Evolutionary conservation across 2,329 filamentous ascomycete genomes (phyloP).

Genomic region (Fusarium redolens): DNA sequence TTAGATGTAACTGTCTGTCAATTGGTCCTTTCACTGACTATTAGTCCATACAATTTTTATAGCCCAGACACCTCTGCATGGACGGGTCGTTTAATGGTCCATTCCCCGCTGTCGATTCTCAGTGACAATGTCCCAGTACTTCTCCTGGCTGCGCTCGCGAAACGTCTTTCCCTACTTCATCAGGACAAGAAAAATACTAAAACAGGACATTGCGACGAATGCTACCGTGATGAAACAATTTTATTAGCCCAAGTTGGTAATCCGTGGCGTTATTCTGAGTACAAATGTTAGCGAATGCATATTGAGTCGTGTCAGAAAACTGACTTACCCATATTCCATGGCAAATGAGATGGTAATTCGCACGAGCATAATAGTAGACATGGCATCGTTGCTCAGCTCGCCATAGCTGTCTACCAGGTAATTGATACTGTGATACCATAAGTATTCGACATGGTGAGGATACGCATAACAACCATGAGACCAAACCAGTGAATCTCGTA

Average conservation of each 20-base stretch:
- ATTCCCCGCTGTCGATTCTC: background rate
- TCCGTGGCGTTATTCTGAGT: background rate
- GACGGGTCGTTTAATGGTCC: background rate
- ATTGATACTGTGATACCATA: slow-evolving; percentile 52
- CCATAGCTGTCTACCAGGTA: slow-evolving; percentile 56
- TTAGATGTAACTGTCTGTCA: too few species aligned
- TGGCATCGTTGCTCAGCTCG: slow-evolving; percentile 53
- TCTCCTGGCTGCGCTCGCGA: background rate
- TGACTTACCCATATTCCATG: background rate
- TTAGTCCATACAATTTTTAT: background rate
- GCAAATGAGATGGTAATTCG: slow-evolving; percentile 11
- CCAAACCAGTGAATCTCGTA: slow-evolving; percentile 55
- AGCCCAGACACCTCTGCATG: too few species aligned
- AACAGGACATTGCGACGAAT: background rate
- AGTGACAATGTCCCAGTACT: fast-evolving
- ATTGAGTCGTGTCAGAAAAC: too few species aligned
- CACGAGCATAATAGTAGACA: slow-evolving; percentile 54
- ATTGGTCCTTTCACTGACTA: fast-evolving
- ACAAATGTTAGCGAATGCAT: too few species aligned
- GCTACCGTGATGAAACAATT: background rate
- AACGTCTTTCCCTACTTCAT: background rate
- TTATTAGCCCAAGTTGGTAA: background rate
- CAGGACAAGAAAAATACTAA: background rate
- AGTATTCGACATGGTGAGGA: slow-evolving; percentile 48
- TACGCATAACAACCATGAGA: slow-evolving; percentile 53